Evolutionary conservation across 2,329 filamentous ascomycete genomes (phyloP), one percentile per base, ranked within the genome.

Genomic region (Pseudocercospora vitis): DNA sequence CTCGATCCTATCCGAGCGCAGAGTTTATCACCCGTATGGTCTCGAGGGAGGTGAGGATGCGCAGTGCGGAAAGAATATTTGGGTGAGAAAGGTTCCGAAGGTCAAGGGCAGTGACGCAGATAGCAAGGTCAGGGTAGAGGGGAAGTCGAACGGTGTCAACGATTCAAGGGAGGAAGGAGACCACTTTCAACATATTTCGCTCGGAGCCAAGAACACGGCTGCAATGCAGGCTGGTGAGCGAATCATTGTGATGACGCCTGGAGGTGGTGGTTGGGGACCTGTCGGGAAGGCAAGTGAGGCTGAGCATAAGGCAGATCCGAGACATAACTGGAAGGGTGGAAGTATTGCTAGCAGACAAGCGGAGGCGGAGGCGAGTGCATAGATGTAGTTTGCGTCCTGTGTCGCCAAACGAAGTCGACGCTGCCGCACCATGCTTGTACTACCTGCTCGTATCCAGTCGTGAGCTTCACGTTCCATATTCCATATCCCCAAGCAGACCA

Each of bases 1-100:
- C 11, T 87, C 83, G 1, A 92, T 95, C 21, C 73, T 95, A 5
- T 88, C 84, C 4, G 89, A 95, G 70, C 71, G 90, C 14, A 74
- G 90, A 24, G 87, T 92, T 0, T 85, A 88, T 58, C 79, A 82
- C 48, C 90, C 90, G 1, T 96, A 91, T 62, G 91, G 92, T 0
- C 78, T 96, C 55, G 85, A 84, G 18, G 92, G 92, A 0, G 92
- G 92, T 3, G 86, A 85, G 52, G 87, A 92, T 57, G 92, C 84
- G 0, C 74, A 83, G 62, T 86, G 87, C 47, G 92, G 92, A 0
- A 74, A 91, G 57, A 97, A 97, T 63, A 76, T 95, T 40, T 97
- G 92, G 92, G 85, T 95, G 26, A 78, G 89, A 6, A 86, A 82
- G 56, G 85, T 92, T 49, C 60, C 58, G 14, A 68, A 69, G 55